Conservation (phyloP, 192 early-diverging fungal genomes). For the Coemansia sp. region DNA sequence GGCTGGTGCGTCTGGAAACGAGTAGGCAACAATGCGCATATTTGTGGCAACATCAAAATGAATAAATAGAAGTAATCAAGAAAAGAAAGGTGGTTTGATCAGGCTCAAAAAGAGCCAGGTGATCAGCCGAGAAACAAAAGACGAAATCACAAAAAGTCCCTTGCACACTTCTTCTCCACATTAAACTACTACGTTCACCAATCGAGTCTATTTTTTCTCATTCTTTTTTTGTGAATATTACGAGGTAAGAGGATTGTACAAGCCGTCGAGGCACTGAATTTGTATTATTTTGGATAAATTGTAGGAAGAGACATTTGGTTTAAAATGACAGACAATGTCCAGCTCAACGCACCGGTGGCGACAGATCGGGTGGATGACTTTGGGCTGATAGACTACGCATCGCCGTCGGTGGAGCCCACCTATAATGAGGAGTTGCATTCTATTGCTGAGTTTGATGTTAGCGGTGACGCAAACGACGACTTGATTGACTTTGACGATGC, state of each 20-base stretch:
- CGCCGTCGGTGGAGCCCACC: constrained; percentile 17
- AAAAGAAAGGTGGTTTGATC: background rate
- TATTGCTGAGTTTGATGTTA: background rate
- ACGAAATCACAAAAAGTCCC: too few relatives aligned
- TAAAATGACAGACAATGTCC: background rate
- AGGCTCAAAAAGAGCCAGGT: too few relatives aligned
- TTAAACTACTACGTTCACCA: too few relatives aligned
- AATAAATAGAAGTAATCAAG: background rate
- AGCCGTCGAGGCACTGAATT: background rate
- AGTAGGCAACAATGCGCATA: background rate
- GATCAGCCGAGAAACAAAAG: too few relatives aligned
- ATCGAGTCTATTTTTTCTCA: too few relatives aligned
- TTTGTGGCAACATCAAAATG: background rate
- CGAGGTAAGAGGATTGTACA: background rate
- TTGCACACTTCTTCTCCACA: too few relatives aligned
- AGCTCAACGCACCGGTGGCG: background rate
- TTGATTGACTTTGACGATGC: constrained; percentile 20
- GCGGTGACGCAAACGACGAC: background rate
- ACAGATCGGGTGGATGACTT: constrained; percentile 28
- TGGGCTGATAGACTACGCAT: constrained; percentile 50
- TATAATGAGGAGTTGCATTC: too few relatives aligned
- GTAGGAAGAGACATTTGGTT: background rate
- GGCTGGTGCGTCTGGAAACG: background rate
- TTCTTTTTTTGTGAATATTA: too few relatives aligned
- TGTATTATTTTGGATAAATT: background rate